Percentiles rank a stretch among this genome's conserved stretches.
Evolutionary conservation across 768 basidiomycete genomes (phyloP).

Genomic region (Agaricus sinodeliciosus): DNA sequence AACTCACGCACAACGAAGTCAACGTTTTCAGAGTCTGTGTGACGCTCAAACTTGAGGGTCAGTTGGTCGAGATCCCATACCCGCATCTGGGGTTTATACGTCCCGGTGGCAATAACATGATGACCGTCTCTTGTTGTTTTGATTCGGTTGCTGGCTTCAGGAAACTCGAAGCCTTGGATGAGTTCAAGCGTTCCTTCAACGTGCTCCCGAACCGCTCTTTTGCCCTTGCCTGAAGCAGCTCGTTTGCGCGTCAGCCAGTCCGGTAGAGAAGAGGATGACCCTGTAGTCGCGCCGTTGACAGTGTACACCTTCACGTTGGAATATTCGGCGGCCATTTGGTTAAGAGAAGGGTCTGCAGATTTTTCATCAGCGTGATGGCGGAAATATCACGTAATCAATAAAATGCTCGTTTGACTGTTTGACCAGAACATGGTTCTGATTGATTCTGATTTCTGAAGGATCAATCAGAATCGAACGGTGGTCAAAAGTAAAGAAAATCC

Average conservation of each 20-base stretch:
- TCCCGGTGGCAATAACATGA: conserved; percentile 90
- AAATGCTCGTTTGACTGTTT: too few relatives aligned
- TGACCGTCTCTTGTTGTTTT: conserved; percentile 89
- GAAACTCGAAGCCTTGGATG: conserved; percentile 95
- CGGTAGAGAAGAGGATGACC: conserved; percentile 86
- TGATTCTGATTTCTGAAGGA: too few relatives aligned
- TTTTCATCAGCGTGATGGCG: background rate
- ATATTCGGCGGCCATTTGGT: conserved; percentile 20
- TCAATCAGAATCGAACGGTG: too few relatives aligned
- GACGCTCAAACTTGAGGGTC: conserved; percentile 91
- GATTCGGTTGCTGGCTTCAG: conserved; percentile 89
- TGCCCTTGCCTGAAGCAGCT: conserved; percentile 56
- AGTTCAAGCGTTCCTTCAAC: conserved; percentile 84
- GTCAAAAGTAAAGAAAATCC: too few relatives aligned
- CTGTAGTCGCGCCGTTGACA: conserved; percentile 85
- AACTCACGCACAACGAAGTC: conserved; percentile 91
- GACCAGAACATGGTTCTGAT: too few relatives aligned
- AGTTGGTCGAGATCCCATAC: conserved; percentile 95
- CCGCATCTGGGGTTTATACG: conserved; percentile 95
- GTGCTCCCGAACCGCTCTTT: conserved; percentile 62
- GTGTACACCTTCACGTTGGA: conserved; percentile 79
- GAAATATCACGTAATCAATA: background rate
- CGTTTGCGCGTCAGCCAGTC: conserved; percentile 87
- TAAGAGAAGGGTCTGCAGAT: background rate
- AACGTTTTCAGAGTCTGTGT: conserved; percentile 94